phyloP scores from a whole-genome alignment of 192 early-diverging fungal genomes.

The Umbelopsis sp. region DNA sequence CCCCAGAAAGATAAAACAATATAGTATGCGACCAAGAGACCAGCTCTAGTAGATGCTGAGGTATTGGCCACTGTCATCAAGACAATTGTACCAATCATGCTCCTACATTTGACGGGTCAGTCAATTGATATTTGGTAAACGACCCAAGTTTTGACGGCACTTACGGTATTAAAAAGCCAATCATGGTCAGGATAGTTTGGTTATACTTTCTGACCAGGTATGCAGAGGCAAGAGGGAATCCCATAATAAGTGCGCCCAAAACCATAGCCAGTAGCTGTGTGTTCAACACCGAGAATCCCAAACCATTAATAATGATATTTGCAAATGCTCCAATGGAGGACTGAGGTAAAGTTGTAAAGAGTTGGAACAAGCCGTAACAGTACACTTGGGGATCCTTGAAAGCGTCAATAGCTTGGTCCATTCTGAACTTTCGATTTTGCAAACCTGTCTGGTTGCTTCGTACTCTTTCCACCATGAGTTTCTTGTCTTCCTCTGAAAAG shows the following conservation, averaged over 20 bases:
- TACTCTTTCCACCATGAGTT: constrained; percentile 23
- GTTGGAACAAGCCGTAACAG: constrained; percentile 12
- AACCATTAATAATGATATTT: constrained; percentile 23
- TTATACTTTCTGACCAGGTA: constrained; percentile 15
- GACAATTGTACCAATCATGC: constrained; percentile 23
- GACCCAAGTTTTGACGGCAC: no score
- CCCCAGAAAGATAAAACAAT: constrained; percentile 26
- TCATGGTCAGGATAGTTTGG: constrained; percentile 19
- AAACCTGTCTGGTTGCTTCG: constrained; percentile 23
- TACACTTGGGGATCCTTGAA: constrained; percentile 17
- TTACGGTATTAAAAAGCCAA: constrained; percentile 20
- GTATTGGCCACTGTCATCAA: constrained; percentile 25
- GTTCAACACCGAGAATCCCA: constrained; percentile 24
- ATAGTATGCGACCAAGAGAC: constrained; percentile 20
- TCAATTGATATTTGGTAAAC: no score
- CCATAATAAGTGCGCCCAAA: constrained; percentile 18
- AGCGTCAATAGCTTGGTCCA: constrained; percentile 23
- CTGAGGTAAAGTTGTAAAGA: constrained; percentile 20
- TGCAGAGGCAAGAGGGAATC: constrained; percentile 6
- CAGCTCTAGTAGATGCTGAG: constrained; percentile 14
- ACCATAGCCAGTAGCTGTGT: constrained; percentile 26
- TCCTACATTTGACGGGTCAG: neutral
- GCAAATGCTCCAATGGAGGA: constrained; percentile 18
- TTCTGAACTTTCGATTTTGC: constrained; percentile 24
- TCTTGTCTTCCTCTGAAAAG: constrained; percentile 26